Evolutionary conservation across 2,329 filamentous ascomycete species (phyloP).

Genomic region (Phaeoacremonium minimum): DNA sequence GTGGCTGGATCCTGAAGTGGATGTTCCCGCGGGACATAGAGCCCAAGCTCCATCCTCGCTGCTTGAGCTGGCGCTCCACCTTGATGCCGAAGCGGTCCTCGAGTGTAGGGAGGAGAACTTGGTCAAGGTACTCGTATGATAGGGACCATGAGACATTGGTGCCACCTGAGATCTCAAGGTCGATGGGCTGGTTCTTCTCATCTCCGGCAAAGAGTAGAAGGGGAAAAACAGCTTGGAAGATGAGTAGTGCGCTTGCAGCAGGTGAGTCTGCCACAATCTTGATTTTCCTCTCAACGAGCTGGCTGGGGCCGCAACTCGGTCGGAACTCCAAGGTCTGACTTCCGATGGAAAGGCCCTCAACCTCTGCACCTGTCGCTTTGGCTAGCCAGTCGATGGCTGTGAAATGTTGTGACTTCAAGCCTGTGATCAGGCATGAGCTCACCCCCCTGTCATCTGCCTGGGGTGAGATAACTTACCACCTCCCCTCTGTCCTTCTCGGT

Average conservation of each 20-base stretch:
- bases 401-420: slow-evolving; percentile 58
- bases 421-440: slow-evolving; percentile 22
- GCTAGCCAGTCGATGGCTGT: slow-evolving; percentile 51
- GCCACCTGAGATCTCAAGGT: slow-evolving; percentile 50
- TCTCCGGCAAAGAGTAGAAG: slow-evolving; percentile 52
- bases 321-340: slow-evolving; percentile 44
- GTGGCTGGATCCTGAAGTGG: slow-evolving; percentile 37
- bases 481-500: slow-evolving; percentile 29
- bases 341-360: slow-evolving; percentile 45
- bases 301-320: slow-evolving; percentile 32
- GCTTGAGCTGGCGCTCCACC: slow-evolving; percentile 38
- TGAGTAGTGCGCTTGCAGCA: slow-evolving; percentile 51
- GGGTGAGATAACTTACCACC: background rate
- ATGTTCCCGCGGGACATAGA: slow-evolving; percentile 31
- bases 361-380: slow-evolving; percentile 43
- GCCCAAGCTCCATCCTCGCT: slow-evolving; percentile 48
- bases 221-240: slow-evolving; percentile 57
- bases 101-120: slow-evolving; percentile 53
- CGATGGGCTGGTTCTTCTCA: slow-evolving; percentile 35
- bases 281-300: slow-evolving; percentile 36
- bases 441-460: background rate
- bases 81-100: slow-evolving; percentile 43
- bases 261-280: slow-evolving; percentile 42
- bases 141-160: slow-evolving; percentile 55
- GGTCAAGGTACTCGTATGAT: slow-evolving; percentile 60